Evolutionary conservation across 805 yeast genomes (phyloP), one percentile per base, ranked within the genome.

Genomic region (Cyberlindnera bimundalis): DNA sequence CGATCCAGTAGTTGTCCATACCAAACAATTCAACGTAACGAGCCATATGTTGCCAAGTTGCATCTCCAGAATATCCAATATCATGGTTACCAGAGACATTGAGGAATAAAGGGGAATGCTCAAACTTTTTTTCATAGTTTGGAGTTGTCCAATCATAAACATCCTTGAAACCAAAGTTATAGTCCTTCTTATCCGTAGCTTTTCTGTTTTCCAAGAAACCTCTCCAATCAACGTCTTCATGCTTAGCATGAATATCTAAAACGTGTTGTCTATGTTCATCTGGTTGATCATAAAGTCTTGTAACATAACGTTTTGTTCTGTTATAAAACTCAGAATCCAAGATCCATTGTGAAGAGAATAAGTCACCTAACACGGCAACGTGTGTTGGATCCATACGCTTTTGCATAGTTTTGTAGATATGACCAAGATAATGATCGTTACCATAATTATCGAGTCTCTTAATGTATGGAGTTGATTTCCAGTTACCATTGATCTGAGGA

Each of bases 1-100:
- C 84, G 37, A 84, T 76, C 66, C 86, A 87, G 58, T 71, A 91
- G 62, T 91, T 91, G 54, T 88, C 87, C 52, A 79, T 77, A 25
- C 99, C 99, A 64, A 84, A 93, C 21, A 84, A 65, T 29, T 67
- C 66, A 40, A 71, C 72, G 65, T 79, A 93, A 50, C 99, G 70
- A 1, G 86, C 77, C 79, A 88, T 78, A 55, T 95, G 95, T 55
- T 87, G 96, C 67, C 81, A 79, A 0, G 96, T 89, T 29, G 95
- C 87, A 62, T 93, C 99, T 1, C 98, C 98, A 35, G 85, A 77
- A 59, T 93, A 91, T 0, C 99, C 99, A 35, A 91, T 80, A 60
- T 93, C 99, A 60, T 93, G 99, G 60, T 93, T 93, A 2, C 99
- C 99, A 2, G 95, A 81, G 34, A 93, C 67, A 59, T 93, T 93